Evolutionary conservation across 805 yeast species (phyloP).

Genomic region (Komagataella ulmi): DNA sequence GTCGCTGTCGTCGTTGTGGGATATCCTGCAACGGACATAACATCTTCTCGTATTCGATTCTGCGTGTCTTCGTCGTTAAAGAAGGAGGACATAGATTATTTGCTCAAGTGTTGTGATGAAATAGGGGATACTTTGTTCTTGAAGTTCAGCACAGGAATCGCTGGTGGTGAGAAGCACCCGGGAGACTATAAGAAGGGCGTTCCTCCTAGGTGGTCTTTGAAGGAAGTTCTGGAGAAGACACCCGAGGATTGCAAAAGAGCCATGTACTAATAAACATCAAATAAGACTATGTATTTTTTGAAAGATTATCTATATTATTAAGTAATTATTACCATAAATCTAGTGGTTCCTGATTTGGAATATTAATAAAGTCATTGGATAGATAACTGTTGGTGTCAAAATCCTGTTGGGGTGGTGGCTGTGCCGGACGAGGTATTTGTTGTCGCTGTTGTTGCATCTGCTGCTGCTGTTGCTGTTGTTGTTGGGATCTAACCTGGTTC

Average conservation of each 20-base stretch:
- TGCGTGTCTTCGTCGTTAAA: slow-evolving; percentile 89
- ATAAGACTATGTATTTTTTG: not conserved
- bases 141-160: slow-evolving; percentile 67
- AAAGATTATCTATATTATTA: not conserved
- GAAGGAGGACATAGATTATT: slow-evolving; percentile 82
- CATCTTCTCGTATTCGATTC: slow-evolving; percentile 80
- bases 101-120: slow-evolving; percentile 56
- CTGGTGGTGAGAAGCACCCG: slow-evolving; percentile 41
- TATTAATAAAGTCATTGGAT: not conserved
- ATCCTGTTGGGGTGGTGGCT: not conserved
- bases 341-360: not conserved
- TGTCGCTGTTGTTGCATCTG: not conserved
- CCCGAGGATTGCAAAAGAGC: slow-evolving; percentile 41
- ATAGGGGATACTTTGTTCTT: slow-evolving; percentile 67
- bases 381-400: not conserved
- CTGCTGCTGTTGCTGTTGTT: slow-evolving; percentile 1
- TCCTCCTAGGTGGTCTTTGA: slow-evolving; percentile 65
- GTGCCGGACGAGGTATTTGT: not conserved
- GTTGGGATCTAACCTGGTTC: not conserved
- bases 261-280: slow-evolving; percentile 3
- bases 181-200: slow-evolving; percentile 41
- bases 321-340: not conserved
- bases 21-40: slow-evolving; percentile 93
- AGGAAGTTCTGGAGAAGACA: slow-evolving; percentile 62
- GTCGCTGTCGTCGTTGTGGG: slow-evolving; percentile 96